Conservation (phyloP, 768 basidiomycete species). For the Mycena filopes region DNA sequence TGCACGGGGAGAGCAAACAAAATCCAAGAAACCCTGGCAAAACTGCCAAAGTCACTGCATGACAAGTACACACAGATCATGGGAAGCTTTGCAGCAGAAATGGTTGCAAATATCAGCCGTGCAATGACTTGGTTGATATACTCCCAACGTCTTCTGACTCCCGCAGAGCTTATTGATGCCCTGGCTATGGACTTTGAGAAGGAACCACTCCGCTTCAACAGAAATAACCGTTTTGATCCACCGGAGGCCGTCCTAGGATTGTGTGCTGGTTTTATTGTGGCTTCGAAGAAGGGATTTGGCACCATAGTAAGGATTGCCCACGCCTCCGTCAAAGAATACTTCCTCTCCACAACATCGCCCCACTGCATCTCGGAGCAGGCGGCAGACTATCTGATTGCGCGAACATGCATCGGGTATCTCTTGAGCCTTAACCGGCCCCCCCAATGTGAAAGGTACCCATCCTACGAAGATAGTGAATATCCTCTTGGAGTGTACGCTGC, state of each 20-base stretch:
- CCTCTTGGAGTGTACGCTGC: background rate
- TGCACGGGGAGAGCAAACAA: slow-evolving; percentile 23
- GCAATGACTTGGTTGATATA: slow-evolving; percentile 4
- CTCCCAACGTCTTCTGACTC: background rate
- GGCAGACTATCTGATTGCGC: slow-evolving; percentile 1
- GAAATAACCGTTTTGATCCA: background rate
- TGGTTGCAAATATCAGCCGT: slow-evolving; percentile 6
- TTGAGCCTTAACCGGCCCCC: background rate
- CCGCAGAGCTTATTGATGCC: background rate
- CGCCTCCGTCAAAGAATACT: slow-evolving; percentile 5
- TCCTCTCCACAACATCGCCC: background rate
- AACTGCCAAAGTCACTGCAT: slow-evolving; percentile 29
- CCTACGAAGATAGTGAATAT: background rate
- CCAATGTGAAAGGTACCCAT: background rate
- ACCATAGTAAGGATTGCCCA: background rate
- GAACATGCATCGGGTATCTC: slow-evolving; percentile 6
- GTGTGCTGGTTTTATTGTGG: slow-evolving; percentile 1
- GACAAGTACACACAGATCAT: slow-evolving; percentile 38
- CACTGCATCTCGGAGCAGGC: background rate
- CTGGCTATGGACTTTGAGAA: background rate
- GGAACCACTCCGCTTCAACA: background rate
- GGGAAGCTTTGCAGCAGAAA: slow-evolving; percentile 30
- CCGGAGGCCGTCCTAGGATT: background rate
- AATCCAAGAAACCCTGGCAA: slow-evolving; percentile 30
- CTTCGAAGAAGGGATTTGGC: background rate